Evolutionary conservation across 2,329 filamentous ascomycete species (phyloP), one percentile per base, ranked within the genome.

Genomic region (Fusarium nurragi): DNA sequence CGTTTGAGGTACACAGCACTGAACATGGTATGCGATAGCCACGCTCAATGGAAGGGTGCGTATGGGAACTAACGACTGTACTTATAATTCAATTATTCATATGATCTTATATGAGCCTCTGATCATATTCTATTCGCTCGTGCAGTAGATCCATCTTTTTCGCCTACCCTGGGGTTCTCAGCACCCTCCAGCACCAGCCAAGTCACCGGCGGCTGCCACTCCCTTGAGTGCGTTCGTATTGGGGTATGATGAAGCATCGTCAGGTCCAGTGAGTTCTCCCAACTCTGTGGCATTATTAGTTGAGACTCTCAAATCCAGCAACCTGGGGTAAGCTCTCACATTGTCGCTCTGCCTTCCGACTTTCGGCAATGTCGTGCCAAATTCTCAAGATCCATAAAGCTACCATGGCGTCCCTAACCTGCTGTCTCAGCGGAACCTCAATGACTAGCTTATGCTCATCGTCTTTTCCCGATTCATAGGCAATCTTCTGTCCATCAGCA

Each of bases 1-100:
- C 41, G 12, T 67, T 67, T 14, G 60, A 68, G 55, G 64, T 67
- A 7, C 64, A 47, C 28, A 65, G 48, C 39, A 58, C 64, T 2
- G 41, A 36, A n/a, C 51, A 60, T n/a, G 44, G 44, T 22, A 36
- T 57, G 18, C 38, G 50, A 21, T 67, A n/a, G 25, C n/a, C n/a
- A 30, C 9, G 21, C 13, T 18, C 5, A 11, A 38, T 26, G 9
- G 8, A n/a, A 21, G 23, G 14, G n/a, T 25, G 25, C 21, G 11
- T 5, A 37, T 10, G n/a, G 11, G 16, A 10, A 9, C 18, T n/a
- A 6, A 18, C 6, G 7, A 16, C 16, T 37, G 19, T 4, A 41
- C 23, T 14, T 43, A 32, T 25, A 37, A 36, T 34, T n/a, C 18
- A 23, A 44, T 44, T 34, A 19, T n/a, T 32, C 18, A 28, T 22